Evolutionary conservation across 2,329 filamentous ascomycete species (phyloP), one percentile per base, ranked within the genome.

Genomic region (Tolypocladium capitatum): DNA sequence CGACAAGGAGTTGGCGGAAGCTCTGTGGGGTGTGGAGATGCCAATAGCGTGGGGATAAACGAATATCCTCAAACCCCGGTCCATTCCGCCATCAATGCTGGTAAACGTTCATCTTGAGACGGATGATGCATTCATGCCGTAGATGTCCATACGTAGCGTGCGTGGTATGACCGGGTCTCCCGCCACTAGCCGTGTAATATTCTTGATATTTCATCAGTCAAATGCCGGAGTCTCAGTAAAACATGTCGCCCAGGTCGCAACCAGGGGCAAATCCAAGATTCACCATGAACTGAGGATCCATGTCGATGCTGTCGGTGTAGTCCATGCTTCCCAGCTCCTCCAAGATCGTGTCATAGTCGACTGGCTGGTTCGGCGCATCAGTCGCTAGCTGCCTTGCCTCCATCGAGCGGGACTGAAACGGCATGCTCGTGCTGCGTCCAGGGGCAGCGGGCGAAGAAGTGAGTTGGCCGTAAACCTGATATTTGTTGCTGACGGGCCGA

Each of bases 231-330:
- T 69, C 66, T 27, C 64, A 60, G 46, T 60, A 58, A 53, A 64
- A 63, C 66, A 78, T 69, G 52, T 80, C 76, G 0, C 71, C 69
- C 45, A 82, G 66, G 49, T 80, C 78, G 32, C 75, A 73, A 27
- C 79, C 79, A 0, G 80, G 79, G 1, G 74, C 77, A 58, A 83
- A 81, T 0, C 80, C 80, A 20, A 84, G 66, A 54, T 83, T 83
- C 41, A 77, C 72, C 78, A 83, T 81, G 55, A 83, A 83, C 52
- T 81, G 76, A 2, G 76, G 70, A 52, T 81, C 77, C 13, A 72
- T 69, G 27, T 76, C 74, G 41, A 76, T 63, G 33, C 67, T 64
- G 46, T 74, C 72, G 1, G 65, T 63, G 52, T 67, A 70, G 49
- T 75, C 72, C 36, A 73, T 68, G n/a, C 71, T 71, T 18, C 70